A percentile compares a stretch with the other conserved stretches of the same genome.
Evolutionary conservation across 306 rosid genomes (phyloP).

Genomic region (Calophaca sinica): DNA sequence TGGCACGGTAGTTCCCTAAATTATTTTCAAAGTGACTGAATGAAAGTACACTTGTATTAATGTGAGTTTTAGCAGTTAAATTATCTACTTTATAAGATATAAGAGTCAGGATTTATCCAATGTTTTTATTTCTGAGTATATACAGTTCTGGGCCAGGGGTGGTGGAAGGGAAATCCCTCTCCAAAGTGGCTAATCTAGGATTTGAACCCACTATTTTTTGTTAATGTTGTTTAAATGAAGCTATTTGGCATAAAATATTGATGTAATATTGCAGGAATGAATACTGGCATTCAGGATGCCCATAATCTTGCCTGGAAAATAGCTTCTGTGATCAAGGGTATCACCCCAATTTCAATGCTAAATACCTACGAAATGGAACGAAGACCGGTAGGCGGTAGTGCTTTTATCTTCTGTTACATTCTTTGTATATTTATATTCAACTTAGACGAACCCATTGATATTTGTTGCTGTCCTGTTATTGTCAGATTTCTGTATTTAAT

Average conservation of each 20-base stretch:
- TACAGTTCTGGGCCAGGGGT: background rate
- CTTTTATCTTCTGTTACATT: slow-evolving; percentile 43
- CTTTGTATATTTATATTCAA: slow-evolving; percentile 19
- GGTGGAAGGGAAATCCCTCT: slow-evolving; percentile 6
- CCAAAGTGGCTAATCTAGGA: background rate
- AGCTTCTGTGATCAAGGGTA: slow-evolving; percentile 80
- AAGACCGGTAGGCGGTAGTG: slow-evolving; percentile 90
- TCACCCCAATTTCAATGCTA: slow-evolving; percentile 74
- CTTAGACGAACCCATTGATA: slow-evolving; percentile 35
- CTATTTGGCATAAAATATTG: slow-evolving; percentile 28
- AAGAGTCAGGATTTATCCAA: background rate
- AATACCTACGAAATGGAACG: slow-evolving; percentile 85
- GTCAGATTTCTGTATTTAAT: slow-evolving; percentile 83
- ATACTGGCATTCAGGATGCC: slow-evolving; percentile 97
- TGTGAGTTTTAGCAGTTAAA: background rate
- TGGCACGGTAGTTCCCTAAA: background rate
- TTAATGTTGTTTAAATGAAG: slow-evolving; percentile 27
- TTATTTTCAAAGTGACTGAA: slow-evolving; percentile 29
- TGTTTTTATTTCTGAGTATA: background rate
- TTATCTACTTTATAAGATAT: slow-evolving; percentile 12
- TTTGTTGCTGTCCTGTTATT: slow-evolving; percentile 24
- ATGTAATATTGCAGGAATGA: slow-evolving; percentile 80
- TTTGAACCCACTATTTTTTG: background rate
- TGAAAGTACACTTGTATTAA: background rate
- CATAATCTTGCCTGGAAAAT: slow-evolving; percentile 99